Conservation (phyloP, 768 basidiomycete genomes). For the Mycena olivaceomarginata region DNA sequence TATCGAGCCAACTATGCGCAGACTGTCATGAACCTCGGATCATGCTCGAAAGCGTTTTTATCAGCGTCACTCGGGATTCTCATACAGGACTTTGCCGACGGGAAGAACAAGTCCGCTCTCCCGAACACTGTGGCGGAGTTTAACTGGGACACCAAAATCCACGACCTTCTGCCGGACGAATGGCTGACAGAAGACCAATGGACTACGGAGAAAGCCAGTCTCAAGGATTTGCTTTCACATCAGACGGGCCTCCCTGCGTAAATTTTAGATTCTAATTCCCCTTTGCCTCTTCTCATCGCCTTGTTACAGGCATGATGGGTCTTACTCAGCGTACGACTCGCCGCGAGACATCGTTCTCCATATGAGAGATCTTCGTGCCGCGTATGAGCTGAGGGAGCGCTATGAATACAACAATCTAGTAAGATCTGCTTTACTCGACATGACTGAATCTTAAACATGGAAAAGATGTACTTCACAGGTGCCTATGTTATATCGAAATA, state of each 20-base stretch:
- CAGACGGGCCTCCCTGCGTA: constrained; percentile 59
- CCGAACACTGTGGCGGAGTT: constrained; percentile 54
- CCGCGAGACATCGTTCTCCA: constrained; percentile 47
- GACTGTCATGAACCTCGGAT: constrained; percentile 62
- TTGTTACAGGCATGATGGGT: constrained; percentile 54
- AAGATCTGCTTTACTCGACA: background rate
- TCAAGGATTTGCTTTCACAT: constrained; percentile 62
- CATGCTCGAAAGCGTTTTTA: constrained; percentile 64
- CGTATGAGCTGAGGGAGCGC: constrained; percentile 55
- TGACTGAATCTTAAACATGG: background rate
- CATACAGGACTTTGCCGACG: constrained; percentile 62
- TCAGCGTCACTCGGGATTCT: constrained; percentile 61
- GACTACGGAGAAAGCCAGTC: constrained; percentile 58
- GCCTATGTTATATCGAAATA: constrained; percentile 54
- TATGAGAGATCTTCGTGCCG: constrained; percentile 52
- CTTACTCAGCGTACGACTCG: constrained; percentile 49
- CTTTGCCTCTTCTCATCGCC: background rate
- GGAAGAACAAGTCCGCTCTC: constrained; percentile 57
- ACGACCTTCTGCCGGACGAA: constrained; percentile 59
- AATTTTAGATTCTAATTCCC: background rate
- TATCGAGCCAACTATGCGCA: constrained; percentile 32
- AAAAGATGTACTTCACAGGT: constrained; percentile 58
- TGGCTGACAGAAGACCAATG: constrained; percentile 66
- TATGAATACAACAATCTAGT: constrained; percentile 61
- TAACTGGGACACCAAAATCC: constrained; percentile 60